Percentiles rank a stretch among this genome's conserved stretches.
Evolutionary conservation across 495 filamentous ascomycete genomes (phyloP).

Genomic region (Daldinia decipiens): DNA sequence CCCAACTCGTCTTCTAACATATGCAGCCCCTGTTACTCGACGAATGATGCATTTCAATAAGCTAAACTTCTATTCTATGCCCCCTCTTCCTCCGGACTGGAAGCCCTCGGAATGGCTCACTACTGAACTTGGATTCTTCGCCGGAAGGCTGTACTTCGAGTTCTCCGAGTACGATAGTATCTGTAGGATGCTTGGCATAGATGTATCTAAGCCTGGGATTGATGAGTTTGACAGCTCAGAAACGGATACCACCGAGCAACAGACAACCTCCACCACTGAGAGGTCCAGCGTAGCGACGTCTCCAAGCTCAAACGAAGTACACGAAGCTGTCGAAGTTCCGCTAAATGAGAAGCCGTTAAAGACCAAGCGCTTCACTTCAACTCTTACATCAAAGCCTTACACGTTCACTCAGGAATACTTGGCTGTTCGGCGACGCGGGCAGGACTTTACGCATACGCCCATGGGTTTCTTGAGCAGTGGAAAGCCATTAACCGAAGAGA

Average conservation of each 20-base stretch:
- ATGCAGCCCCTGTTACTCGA: slow-evolving; percentile 63
- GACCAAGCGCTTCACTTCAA: background rate
- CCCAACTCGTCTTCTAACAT: slow-evolving; percentile 55
- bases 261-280: background rate
- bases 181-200: slow-evolving; percentile 42
- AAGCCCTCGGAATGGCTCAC: slow-evolving; percentile 57
- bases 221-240: slow-evolving; percentile 34
- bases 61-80: slow-evolving; percentile 59
- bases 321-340: background rate
- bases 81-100: slow-evolving; percentile 53
- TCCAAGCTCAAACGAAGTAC: background rate
- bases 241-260: slow-evolving; percentile 15
- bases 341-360: background rate
- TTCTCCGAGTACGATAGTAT: slow-evolving; percentile 52
- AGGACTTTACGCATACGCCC: slow-evolving; percentile 64
- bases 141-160: slow-evolving; percentile 65
- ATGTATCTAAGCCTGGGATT: slow-evolving; percentile 13
- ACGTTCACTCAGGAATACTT: slow-evolving; percentile 64
- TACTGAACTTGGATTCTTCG: slow-evolving; percentile 64
- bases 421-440: slow-evolving; percentile 58
- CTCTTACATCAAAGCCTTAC: slow-evolving; percentile 42
- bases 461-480: slow-evolving; percentile 65
- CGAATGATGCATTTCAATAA: slow-evolving; percentile 65
- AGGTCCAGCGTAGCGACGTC: background rate
- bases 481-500: slow-evolving; percentile 53